A percentile compares a stretch with the other conserved stretches of the same genome.
Evolutionary conservation across 805 yeast genomes (phyloP).

Genomic region (Candida palmyrensis): DNA sequence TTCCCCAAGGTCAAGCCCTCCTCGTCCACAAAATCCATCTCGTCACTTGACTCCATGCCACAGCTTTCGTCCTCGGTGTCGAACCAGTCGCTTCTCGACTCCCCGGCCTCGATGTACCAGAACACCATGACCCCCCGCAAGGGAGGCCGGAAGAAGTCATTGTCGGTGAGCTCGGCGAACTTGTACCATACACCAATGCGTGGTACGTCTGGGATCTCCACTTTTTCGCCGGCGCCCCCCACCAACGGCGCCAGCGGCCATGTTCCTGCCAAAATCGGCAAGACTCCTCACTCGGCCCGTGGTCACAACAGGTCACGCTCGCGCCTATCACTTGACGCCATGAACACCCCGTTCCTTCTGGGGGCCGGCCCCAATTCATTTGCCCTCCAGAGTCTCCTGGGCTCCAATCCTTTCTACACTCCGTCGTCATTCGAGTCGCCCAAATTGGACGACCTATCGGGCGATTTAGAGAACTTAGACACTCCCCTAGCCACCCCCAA

Average conservation of each 20-base stretch:
- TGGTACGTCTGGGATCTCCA: too few species aligned
- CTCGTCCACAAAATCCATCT: slow-evolving; percentile 19
- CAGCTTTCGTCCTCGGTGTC: slow-evolving; percentile 30
- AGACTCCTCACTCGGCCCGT: slow-evolving; percentile 29
- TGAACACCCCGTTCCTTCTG: slow-evolving; percentile 12
- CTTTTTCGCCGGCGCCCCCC: too few species aligned
- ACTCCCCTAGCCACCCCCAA: slow-evolving; percentile 19
- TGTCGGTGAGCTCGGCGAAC: slow-evolving; percentile 24
- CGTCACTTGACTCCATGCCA: slow-evolving; percentile 31
- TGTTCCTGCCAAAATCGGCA: slow-evolving; percentile 26
- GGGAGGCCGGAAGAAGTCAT: slow-evolving; percentile 26
- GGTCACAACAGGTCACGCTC: slow-evolving; percentile 39
- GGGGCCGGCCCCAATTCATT: slow-evolving; percentile 3
- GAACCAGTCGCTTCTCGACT: slow-evolving; percentile 29
- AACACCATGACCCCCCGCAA: slow-evolving; percentile 29
- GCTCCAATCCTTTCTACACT: slow-evolving; percentile 27
- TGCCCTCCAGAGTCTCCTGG: background rate
- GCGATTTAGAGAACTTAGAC: slow-evolving; percentile 17
- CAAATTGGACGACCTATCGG: slow-evolving; percentile 14
- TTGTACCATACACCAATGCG: slow-evolving; percentile 33
- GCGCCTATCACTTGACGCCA: slow-evolving; percentile 32
- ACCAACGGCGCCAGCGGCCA: too few species aligned
- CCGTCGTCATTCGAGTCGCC: slow-evolving; percentile 21
- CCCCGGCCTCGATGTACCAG: slow-evolving; percentile 22
- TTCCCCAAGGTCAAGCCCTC: slow-evolving; percentile 9